phyloP scores from a whole-genome alignment of 495 filamentous ascomycete genomes.

The Neurospora sp. region DNA sequence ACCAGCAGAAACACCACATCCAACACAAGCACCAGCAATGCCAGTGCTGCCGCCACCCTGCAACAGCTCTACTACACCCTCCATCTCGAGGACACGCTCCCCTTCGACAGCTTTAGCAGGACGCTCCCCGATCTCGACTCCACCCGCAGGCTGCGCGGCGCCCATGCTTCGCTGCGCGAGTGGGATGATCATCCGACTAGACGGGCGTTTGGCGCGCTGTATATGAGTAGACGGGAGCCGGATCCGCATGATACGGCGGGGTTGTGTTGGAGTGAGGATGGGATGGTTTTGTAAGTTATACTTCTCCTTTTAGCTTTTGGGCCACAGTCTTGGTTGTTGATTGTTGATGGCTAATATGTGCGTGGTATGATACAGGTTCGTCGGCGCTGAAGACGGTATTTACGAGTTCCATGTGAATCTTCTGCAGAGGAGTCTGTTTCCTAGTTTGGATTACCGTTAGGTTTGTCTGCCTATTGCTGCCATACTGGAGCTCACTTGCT shows the following conservation, averaged over 20 bases:
- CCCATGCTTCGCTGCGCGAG: constrained; percentile 13
- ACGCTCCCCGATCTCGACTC: neutral
- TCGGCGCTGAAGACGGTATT: constrained; percentile 66
- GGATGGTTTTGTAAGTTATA: constrained; percentile 54
- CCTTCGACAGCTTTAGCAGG: neutral
- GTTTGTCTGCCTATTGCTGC: neutral
- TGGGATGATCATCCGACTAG: constrained; percentile 17
- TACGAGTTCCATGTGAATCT: constrained; percentile 63
- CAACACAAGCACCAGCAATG: neutral
- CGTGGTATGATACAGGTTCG: constrained; percentile 32
- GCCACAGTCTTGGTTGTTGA: too few relatives aligned
- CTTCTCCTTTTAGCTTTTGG: too few relatives aligned
- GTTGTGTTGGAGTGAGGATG: constrained; percentile 60
- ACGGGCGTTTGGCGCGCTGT: constrained; percentile 6
- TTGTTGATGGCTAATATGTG: too few relatives aligned
- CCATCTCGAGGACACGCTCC: neutral
- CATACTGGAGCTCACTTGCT: too few relatives aligned
- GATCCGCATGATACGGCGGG: constrained; percentile 51
- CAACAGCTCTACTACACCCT: neutral
- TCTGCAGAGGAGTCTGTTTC: constrained; percentile 54
- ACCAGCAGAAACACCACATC: neutral
- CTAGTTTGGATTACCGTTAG: constrained; percentile 48
- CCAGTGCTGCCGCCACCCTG: neutral
- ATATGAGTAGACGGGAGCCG: constrained; percentile 19
- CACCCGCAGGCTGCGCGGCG: neutral